Evolutionary conservation across 2,329 filamentous ascomycete species (phyloP), one percentile per base, ranked within the genome.

Genomic region (Macrophomina phaseolina): DNA sequence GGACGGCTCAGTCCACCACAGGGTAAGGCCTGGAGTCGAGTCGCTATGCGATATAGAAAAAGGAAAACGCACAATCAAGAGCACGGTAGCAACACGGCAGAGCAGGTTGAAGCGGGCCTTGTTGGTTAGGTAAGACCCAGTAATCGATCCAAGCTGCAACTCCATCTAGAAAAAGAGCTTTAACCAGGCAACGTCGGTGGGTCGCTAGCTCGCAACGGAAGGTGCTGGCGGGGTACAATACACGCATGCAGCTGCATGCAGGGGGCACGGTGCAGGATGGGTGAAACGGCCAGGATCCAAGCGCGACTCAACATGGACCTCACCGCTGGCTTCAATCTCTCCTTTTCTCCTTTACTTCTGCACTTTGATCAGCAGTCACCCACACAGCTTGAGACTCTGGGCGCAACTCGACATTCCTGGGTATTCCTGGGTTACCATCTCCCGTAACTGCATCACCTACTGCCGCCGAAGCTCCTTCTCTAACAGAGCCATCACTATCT

Each of bases 401-500:
- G 6, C 18, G n/a, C n/a, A n/a, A 23, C 32, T 55, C n/a, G 23
- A 14, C 16, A 53, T 28, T 49, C n/a, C 14, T 32, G 49, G 49
- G 49, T 53, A 53, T 53, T 53, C 36, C 23, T 2, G 32, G 32
- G 9, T 28, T 9, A 36, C 38, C 42, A 12, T 36, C 23, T 5
- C 45, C 5, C 32, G 42, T 38, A 62, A 49, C 45, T 28, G n/a
- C 45, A 23, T 49, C 30, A 11, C 16, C 12, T 23, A 14, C 58
- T 4, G 58, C 58, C 32, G 8, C 45, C 49, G 58, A 38, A 62
- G 58, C 58, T 23, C 45, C 45, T 5, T 38, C 58, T 62, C 58
- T 62, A 62, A 62, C 38, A 3, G 12, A 2, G 1, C 3, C 23
- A 30, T 34, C 28, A 7, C 18, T 14, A 2, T 61, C 56, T 48